Conservation (phyloP, 139 green algal species). For the Volvox reticuliferus region DNA sequence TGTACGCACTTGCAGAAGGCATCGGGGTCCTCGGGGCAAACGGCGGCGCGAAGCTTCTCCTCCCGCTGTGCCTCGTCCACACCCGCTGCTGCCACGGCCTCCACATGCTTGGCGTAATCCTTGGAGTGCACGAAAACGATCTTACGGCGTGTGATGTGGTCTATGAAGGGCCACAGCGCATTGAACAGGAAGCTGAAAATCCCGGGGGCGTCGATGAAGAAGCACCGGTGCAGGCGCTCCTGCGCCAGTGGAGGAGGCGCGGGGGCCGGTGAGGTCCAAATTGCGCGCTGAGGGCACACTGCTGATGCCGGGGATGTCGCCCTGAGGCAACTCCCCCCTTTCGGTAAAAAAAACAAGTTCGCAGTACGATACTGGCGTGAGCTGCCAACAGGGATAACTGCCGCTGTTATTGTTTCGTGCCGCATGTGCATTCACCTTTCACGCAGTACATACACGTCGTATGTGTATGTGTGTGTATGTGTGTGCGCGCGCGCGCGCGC, state of each 20-base stretch:
- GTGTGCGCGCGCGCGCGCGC: too few relatives aligned
- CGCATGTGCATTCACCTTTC: too few relatives aligned
- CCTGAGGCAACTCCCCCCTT: too few relatives aligned
- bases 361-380: too few relatives aligned
- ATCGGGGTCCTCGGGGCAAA: background rate
- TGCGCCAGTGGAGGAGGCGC: background rate
- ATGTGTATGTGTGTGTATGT: background rate
- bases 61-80: background rate
- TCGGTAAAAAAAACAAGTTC: too few relatives aligned
- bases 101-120: conserved; percentile 10
- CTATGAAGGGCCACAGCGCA: conserved; percentile 50
- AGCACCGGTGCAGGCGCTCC: conserved; percentile 62
- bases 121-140: conserved; percentile 35
- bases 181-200: conserved; percentile 62
- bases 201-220: conserved; percentile 63
- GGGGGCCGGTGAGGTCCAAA: background rate
- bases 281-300: too few relatives aligned
- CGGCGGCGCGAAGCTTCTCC: background rate
- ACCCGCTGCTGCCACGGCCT: background rate
- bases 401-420: too few relatives aligned
- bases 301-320: too few relatives aligned
- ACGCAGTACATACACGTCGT: too few relatives aligned
- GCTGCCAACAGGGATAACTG: too few relatives aligned
- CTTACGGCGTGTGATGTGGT: conserved; percentile 28
- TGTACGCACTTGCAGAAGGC: conserved; percentile 23